Evolutionary conservation across 2,329 filamentous ascomycete species (phyloP).

Genomic region (Dothideomycetidae sp.): DNA sequence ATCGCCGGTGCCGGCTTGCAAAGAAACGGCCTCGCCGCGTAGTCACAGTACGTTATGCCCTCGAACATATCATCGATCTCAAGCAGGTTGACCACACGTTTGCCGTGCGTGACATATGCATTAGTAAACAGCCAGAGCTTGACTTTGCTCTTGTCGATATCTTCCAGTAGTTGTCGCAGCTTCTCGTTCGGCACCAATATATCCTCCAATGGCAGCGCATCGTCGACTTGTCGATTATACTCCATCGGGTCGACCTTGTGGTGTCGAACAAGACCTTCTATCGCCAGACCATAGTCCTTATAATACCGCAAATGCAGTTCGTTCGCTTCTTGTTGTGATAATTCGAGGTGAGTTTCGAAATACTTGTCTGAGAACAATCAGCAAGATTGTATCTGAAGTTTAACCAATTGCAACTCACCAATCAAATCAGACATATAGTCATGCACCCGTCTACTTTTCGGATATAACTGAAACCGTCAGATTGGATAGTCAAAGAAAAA

Average conservation of each 20-base stretch:
- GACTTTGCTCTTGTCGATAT: slow-evolving; percentile 72
- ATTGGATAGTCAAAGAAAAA: background rate
- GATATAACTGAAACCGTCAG: slow-evolving; percentile 48
- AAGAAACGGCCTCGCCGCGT: slow-evolving; percentile 54
- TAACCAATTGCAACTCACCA: too few relatives aligned
- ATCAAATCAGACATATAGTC: slow-evolving; percentile 61
- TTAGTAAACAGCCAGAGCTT: slow-evolving; percentile 93
- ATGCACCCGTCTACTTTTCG: slow-evolving; percentile 74
- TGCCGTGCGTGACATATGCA: slow-evolving; percentile 79
- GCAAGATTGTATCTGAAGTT: too few relatives aligned
- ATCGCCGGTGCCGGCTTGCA: slow-evolving; percentile 79
- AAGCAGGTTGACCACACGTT: slow-evolving; percentile 65
- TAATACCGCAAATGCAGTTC: slow-evolving; percentile 86
- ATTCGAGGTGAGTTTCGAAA: slow-evolving; percentile 54
- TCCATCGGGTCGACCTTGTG: slow-evolving; percentile 91
- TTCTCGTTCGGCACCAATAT: slow-evolving; percentile 67
- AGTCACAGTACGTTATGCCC: slow-evolving; percentile 90
- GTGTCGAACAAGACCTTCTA: slow-evolving; percentile 83
- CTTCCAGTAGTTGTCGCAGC: slow-evolving; percentile 60
- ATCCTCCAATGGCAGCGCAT: slow-evolving; percentile 74
- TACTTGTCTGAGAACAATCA: slow-evolving; percentile 36
- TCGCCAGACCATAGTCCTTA: slow-evolving; percentile 88
- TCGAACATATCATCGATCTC: slow-evolving; percentile 82
- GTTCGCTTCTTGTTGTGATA: slow-evolving; percentile 65
- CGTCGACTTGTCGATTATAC: slow-evolving; percentile 89